Conservation (phyloP, 129 eudicot genomes). For the Mikania micrantha region DNA sequence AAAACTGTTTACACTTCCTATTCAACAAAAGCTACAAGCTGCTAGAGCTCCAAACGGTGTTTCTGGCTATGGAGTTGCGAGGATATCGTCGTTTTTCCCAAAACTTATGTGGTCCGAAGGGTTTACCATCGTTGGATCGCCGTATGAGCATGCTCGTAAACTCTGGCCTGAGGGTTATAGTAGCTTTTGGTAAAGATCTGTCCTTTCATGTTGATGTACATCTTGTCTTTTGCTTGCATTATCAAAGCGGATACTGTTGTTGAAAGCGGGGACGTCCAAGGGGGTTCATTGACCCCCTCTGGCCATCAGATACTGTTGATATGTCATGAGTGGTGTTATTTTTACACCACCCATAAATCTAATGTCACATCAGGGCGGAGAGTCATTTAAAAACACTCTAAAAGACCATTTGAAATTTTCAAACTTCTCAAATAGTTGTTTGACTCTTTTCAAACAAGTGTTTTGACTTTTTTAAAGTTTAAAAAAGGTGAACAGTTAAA, state of each 20-base stretch:
- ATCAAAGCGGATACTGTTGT: not conserved
- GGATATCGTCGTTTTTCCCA: conserved; percentile 69
- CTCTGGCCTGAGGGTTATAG: conserved; percentile 67
- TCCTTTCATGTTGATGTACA: not conserved
- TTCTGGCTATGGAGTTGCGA: conserved; percentile 76
- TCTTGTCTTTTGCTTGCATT: not conserved
- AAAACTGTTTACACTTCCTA: conserved; percentile 59
- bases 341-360: too few relatives aligned
- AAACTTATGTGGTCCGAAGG: conserved; percentile 95
- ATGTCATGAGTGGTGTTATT: too few relatives aligned
- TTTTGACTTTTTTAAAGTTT: too few relatives aligned
- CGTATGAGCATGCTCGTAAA: conserved; percentile 62
- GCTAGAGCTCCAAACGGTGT: conserved; percentile 54
- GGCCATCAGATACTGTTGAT: too few relatives aligned
- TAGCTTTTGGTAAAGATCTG: conserved; percentile 52
- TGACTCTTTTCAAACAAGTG: too few relatives aligned
- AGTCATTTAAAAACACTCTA: too few relatives aligned
- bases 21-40: conserved; percentile 66
- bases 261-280: too few relatives aligned
- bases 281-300: too few relatives aligned
- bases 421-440: too few relatives aligned
- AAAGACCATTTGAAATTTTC: too few relatives aligned
- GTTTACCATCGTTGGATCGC: conserved; percentile 72
- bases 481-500: too few relatives aligned
- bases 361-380: too few relatives aligned